Evolutionary conservation across 1,284 basidiomycete genomes (phyloP).

Genomic region (Pholiota adiposa): DNA sequence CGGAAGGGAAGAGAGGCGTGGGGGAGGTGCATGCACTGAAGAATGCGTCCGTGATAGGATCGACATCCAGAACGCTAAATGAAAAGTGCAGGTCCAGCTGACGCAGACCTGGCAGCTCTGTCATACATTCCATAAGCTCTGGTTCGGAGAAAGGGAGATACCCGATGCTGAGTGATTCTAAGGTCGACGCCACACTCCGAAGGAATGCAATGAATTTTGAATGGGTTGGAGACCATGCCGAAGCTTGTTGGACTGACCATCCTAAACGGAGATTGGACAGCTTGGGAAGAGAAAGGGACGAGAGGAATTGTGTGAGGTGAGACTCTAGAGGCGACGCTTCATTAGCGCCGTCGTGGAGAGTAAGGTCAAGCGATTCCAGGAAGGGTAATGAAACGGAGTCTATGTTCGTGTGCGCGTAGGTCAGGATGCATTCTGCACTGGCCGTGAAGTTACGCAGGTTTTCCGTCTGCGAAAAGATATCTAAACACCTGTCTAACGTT

Average conservation of each 20-base stretch:
- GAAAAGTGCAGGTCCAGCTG: constrained; percentile 39
- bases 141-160: constrained; percentile 42
- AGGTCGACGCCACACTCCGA: constrained; percentile 25
- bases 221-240: constrained; percentile 30
- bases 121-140: constrained; percentile 35
- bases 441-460: constrained; percentile 36
- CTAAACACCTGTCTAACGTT: constrained; percentile 37
- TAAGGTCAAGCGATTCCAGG: constrained; percentile 31
- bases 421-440: constrained; percentile 33
- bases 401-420: background rate
- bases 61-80: constrained; percentile 31
- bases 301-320: constrained; percentile 32
- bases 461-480: constrained; percentile 34
- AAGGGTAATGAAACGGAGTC: constrained; percentile 19
- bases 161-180: constrained; percentile 34
- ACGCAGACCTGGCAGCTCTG: constrained; percentile 29
- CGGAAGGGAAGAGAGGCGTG: background rate
- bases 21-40: constrained; percentile 25
- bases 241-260: constrained; percentile 32
- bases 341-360: constrained; percentile 30
- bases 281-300: constrained; percentile 26
- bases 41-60: constrained; percentile 39
- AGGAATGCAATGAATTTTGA: constrained; percentile 35
- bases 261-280: constrained; percentile 33
- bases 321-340: constrained; percentile 17